phyloP scores from a whole-genome alignment of 2,329 filamentous ascomycete species.

The Mollisiaceae sp. region DNA sequence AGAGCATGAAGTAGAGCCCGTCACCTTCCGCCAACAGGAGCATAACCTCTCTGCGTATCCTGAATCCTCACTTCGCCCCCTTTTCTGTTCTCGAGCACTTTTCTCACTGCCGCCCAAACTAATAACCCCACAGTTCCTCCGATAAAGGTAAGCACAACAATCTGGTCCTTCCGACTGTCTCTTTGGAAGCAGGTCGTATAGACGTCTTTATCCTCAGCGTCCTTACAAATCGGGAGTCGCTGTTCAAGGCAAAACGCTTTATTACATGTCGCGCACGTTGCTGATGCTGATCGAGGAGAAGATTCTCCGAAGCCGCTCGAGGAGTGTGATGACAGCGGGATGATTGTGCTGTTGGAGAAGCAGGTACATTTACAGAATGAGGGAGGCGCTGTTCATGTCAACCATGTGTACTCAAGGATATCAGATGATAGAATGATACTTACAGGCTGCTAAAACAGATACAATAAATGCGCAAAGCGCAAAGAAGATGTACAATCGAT shows the following conservation, averaged over 20 bases:
- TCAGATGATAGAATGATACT: slow-evolving; percentile 19
- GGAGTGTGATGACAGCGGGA: slow-evolving; percentile 54
- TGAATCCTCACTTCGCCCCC: slow-evolving; percentile 33
- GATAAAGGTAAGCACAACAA: slow-evolving; percentile 70
- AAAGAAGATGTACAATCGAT: slow-evolving; percentile 30
- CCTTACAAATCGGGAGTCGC: slow-evolving; percentile 66
- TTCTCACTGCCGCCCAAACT: slow-evolving; percentile 62
- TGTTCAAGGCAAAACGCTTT: slow-evolving; percentile 67
- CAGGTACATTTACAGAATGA: slow-evolving; percentile 75
- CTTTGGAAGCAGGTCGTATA: slow-evolving; percentile 69
- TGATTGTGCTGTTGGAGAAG: slow-evolving; percentile 72
- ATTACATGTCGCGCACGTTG: slow-evolving; percentile 65
- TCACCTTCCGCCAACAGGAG: slow-evolving; percentile 33
- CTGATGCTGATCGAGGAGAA: slow-evolving; percentile 45
- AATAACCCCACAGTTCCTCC: slow-evolving; percentile 62
- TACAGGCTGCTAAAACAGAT: slow-evolving; percentile 37
- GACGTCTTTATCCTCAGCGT: slow-evolving; percentile 65
- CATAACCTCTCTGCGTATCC: slow-evolving; percentile 35
- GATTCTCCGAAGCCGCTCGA: slow-evolving; percentile 32
- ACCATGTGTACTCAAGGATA: slow-evolving; percentile 15
- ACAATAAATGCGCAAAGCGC: slow-evolving; percentile 36
- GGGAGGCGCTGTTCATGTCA: slow-evolving; percentile 56
- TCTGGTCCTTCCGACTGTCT: slow-evolving; percentile 69
- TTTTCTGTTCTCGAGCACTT: slow-evolving; percentile 50
- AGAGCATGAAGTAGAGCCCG: neutral